A percentile compares a stretch with the other conserved stretches of the same genome.
phyloP scores from a whole-genome alignment of 2,329 filamentous ascomycete species.

The Diaporthe citrichinensis region DNA sequence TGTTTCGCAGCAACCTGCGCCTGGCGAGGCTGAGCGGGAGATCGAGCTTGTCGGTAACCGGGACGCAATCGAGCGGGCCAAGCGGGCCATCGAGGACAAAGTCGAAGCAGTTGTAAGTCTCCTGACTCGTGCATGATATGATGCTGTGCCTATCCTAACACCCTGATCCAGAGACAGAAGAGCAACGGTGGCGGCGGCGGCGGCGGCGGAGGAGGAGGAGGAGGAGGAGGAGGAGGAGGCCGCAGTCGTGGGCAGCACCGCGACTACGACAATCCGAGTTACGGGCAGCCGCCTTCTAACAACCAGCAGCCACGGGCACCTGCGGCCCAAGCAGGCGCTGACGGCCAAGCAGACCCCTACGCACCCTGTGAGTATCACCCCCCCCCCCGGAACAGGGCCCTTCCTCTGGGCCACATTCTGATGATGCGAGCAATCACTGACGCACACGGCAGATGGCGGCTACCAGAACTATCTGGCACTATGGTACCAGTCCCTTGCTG shows the following conservation, averaged over 20 bases:
- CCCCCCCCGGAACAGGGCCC: not conserved
- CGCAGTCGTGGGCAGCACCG: constrained; percentile 60
- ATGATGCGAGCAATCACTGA: constrained; percentile 44
- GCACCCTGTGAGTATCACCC: constrained; percentile 73
- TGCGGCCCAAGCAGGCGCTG: constrained; percentile 58
- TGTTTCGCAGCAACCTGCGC: constrained; percentile 84
- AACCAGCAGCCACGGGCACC: constrained; percentile 61
- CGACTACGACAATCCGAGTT: constrained; percentile 69
- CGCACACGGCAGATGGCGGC: constrained; percentile 74
- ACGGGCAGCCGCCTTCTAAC: constrained; percentile 65
- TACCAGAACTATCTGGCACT: constrained; percentile 85
- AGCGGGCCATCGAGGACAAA: constrained; percentile 90
- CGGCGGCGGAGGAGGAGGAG: constrained; percentile 59
- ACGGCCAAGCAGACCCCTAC: constrained; percentile 76
- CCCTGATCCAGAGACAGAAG: constrained; percentile 63
- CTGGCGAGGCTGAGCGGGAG: constrained; percentile 84
- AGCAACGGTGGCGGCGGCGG: constrained; percentile 63
- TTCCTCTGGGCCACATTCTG: not conserved
- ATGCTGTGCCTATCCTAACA: constrained; percentile 48
- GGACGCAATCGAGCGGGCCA: constrained; percentile 84
- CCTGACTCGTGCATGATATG: not conserved
- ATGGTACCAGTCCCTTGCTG: constrained; percentile 79
- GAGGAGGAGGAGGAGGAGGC: constrained; percentile 58
- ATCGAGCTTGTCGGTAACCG: constrained; percentile 86
- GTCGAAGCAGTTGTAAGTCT: constrained; percentile 86